Conservation (phyloP, 2,329 filamentous ascomycete species). For the Aspergillus sp. region DNA sequence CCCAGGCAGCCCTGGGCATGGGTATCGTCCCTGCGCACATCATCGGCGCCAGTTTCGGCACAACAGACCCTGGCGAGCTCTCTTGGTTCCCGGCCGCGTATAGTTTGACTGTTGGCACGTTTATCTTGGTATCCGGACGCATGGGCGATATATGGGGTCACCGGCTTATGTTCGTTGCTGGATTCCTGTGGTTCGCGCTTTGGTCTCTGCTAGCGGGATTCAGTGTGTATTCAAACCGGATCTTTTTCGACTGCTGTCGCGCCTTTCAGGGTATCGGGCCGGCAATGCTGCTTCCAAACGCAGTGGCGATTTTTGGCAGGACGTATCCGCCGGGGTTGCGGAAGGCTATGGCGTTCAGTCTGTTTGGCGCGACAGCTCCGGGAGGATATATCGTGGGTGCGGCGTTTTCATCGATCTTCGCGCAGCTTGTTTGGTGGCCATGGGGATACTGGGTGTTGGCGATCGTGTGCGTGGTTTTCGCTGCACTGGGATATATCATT, state of each 20-base stretch:
- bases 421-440: slow-evolving; percentile 43
- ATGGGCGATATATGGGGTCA: slow-evolving; percentile 34
- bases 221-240: slow-evolving; percentile 30
- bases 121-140: slow-evolving; percentile 28
- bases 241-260: slow-evolving; percentile 46
- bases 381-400: slow-evolving; percentile 38
- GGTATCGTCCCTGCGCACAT: slow-evolving; percentile 43
- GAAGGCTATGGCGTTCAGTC: slow-evolving; percentile 54
- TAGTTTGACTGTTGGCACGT: slow-evolving; percentile 37
- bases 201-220: slow-evolving; percentile 34
- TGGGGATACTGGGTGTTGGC: slow-evolving; percentile 45
- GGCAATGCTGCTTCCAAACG: slow-evolving; percentile 59
- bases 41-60: slow-evolving; percentile 43
- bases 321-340: slow-evolving; percentile 50
- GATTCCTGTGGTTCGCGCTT: slow-evolving; percentile 30
- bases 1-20: slow-evolving; percentile 42
- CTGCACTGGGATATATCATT: slow-evolving; percentile 23
- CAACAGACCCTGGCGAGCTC: slow-evolving; percentile 37
- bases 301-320: slow-evolving; percentile 54
- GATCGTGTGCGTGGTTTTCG: slow-evolving; percentile 35
- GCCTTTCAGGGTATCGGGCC: slow-evolving; percentile 53
- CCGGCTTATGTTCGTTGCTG: slow-evolving; percentile 29
- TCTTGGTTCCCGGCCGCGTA: slow-evolving; percentile 55
- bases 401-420: slow-evolving; percentile 33
- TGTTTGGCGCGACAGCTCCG: slow-evolving; percentile 45